Evolutionary conservation across 495 filamentous ascomycete species (phyloP).

Genomic region (Annulohypoxylon stygium): DNA sequence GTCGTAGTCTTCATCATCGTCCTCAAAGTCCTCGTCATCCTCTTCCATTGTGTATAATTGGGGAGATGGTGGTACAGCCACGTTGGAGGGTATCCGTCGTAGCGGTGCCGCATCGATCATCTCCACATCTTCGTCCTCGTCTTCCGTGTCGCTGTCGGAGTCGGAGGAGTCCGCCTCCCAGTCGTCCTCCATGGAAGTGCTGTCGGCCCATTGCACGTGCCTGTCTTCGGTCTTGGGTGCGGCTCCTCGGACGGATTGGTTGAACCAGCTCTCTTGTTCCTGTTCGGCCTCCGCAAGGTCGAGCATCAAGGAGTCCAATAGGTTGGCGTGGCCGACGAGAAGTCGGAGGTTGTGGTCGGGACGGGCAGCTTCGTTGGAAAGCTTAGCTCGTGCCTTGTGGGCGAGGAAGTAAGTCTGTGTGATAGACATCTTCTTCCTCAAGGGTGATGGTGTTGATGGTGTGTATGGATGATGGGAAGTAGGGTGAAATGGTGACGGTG

Average conservation of each 20-base stretch:
- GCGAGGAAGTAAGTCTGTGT: conserved; percentile 98
- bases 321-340: conserved; percentile 96
- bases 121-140: conserved; percentile 62
- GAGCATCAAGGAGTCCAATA: conserved; percentile 95
- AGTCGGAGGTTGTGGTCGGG: conserved; percentile 94
- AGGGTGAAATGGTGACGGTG: conserved; percentile 47
- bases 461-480: conserved; percentile 38
- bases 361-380: conserved; percentile 87
- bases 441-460: conserved; percentile 45
- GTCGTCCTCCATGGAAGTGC: conserved; percentile 79
- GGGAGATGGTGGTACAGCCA: conserved; percentile 47
- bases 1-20: conserved; percentile 78
- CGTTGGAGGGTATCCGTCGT: conserved; percentile 59
- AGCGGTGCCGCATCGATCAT: conserved; percentile 65
- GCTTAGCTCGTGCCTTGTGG: conserved; percentile 95
- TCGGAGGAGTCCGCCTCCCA: conserved; percentile 76
- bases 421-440: conserved; percentile 80
- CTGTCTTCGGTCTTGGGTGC: conserved; percentile 67
- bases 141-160: conserved; percentile 65
- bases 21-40: conserved; percentile 69
- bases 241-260: conserved; percentile 88
- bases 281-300: conserved; percentile 94
- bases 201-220: conserved; percentile 91
- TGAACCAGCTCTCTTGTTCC: conserved; percentile 98
- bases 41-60: conserved; percentile 54